Evolutionary conservation across 2,329 filamentous ascomycete genomes (phyloP).

Genomic region (Aspergillus bombycis): DNA sequence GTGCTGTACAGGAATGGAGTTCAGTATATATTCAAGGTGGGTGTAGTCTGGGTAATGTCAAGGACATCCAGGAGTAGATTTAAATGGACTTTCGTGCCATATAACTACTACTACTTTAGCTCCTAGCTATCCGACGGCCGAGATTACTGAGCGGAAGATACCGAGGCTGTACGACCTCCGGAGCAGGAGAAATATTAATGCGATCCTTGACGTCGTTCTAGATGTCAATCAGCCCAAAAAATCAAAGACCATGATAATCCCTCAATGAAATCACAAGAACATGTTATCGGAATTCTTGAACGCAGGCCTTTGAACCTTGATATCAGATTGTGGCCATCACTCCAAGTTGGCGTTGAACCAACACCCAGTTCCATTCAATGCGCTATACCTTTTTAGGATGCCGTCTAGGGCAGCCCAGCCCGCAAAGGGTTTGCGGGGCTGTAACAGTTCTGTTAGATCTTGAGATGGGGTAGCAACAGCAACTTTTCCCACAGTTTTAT

Average conservation of each 20-base stretch:
- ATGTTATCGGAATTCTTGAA: not conserved
- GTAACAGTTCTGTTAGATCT: not conserved
- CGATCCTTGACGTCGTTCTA: not conserved
- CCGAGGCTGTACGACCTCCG: constrained; percentile 6
- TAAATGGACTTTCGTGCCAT: not conserved
- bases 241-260: not conserved
- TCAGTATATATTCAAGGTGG: not conserved
- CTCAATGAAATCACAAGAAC: not conserved
- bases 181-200: not conserved
- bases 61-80: not conserved
- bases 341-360: not conserved
- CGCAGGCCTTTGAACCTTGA: not conserved
- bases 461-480: not conserved
- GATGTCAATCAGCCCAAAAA: not conserved
- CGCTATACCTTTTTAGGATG: constrained; percentile 26
- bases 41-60: not conserved
- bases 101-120: not conserved
- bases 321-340: too few relatives aligned
- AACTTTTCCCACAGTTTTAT: not conserved
- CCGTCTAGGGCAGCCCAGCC: constrained; percentile 28
- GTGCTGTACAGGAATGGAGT: not conserved
- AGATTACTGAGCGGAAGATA: constrained; percentile 13
- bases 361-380: not conserved
- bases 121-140: constrained; percentile 7
- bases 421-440: constrained; percentile 36